Evolutionary conservation across 805 yeast genomes (phyloP).

Genomic region (Metschnikowia lunata): DNA sequence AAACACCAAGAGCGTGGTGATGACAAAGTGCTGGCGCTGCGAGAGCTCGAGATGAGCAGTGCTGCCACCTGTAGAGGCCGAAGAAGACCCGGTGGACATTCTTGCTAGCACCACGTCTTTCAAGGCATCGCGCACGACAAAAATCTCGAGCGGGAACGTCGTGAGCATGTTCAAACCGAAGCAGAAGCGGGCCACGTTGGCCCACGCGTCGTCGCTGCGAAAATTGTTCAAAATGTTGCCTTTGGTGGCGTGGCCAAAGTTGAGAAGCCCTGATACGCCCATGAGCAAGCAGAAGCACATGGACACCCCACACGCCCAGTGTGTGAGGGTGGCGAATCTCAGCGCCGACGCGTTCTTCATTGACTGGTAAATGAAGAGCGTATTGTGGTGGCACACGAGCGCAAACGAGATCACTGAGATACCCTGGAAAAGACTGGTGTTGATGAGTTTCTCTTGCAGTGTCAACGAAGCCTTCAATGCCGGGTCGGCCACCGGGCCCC

Average conservation of each 20-base stretch:
- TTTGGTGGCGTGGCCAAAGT: constrained; percentile 72
- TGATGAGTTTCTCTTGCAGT: constrained; percentile 44
- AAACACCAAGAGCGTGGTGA: constrained; percentile 64
- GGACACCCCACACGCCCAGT: constrained; percentile 76
- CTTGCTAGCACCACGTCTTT: constrained; percentile 49
- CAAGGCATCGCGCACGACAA: constrained; percentile 86
- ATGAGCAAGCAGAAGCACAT: constrained; percentile 72
- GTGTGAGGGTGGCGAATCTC: constrained; percentile 73
- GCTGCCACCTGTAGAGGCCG: constrained; percentile 8
- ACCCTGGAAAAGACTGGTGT: constrained; percentile 74
- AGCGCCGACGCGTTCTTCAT: constrained; percentile 70
- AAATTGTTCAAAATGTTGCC: constrained; percentile 90
- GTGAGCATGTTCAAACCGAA: constrained; percentile 92
- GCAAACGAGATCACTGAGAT: constrained; percentile 94
- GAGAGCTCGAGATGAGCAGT: constrained; percentile 40
- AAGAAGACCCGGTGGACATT: background rate
- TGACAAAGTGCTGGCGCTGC: constrained; percentile 48
- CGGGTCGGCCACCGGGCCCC: constrained; percentile 61
- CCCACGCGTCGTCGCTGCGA: constrained; percentile 65
- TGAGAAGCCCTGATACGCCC: constrained; percentile 74
- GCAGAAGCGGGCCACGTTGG: constrained; percentile 84
- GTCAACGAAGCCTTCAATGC: constrained; percentile 48
- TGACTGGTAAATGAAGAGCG: constrained; percentile 84
- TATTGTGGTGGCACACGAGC: constrained; percentile 91
- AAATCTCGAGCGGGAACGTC: constrained; percentile 84